Evolutionary conservation across 345 rosid genomes (phyloP), one percentile per base, ranked within the genome.

Genomic region (Bruguiera parviflora): DNA sequence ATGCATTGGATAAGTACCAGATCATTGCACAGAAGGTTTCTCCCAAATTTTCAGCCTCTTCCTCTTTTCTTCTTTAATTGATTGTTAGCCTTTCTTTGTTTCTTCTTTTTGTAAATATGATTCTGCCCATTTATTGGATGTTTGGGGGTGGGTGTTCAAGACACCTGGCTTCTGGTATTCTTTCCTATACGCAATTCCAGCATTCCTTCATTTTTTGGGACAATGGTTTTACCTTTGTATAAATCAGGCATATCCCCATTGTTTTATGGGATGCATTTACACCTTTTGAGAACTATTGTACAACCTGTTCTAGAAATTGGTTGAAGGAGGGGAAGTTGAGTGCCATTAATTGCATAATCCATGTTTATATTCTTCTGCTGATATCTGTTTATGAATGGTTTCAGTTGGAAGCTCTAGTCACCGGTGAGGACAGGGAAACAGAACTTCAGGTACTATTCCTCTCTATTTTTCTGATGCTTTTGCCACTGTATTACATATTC

Each of bases 1-100:
- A 95, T 69, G 99, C 96, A 73, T 61, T 95, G 83, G 99, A 95
- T 73, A 90, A 90, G 73, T 95, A 83, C 71, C 90, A 90, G 78
- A 81, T 90, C 73, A 81, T 88, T 77, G 83, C 96, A 6, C 96
- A 86, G 80, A 90, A 92, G 98, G 99, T 92, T 72, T 59, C 51
- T 29, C 51, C 39, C 49, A 57, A 15, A 58, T 22, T 53, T 20
- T 47, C 10, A 9, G 8, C n/a, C 31, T 37, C 10, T 75, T 37
- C 58, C 18, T 74, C 32, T 51, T 28, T 66, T 9, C 28, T 51
- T 10, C 6, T 10, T 22, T 13, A 19, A 29, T 22, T 64, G 16
- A 21, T 3, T 21, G 11, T 53, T 47, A n/a, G 10, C 24, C 25
- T 16, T 43, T 57, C 20, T 64, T 25, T 67, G 10, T 24, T 59